Conservation (phyloP, 257 asterid species). For the Rehmannia glutinosa region DNA sequence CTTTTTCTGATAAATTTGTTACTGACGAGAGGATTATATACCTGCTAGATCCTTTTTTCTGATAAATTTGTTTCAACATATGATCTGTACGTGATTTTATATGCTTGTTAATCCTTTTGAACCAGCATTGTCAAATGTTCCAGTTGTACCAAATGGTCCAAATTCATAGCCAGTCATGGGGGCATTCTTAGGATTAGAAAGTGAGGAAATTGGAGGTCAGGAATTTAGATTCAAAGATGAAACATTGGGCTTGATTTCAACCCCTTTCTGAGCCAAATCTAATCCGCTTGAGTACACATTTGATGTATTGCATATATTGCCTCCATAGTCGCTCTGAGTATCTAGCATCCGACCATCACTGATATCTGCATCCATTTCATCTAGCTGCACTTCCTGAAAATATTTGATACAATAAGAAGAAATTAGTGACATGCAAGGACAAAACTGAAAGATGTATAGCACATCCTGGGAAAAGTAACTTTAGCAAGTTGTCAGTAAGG, state of each 20-base stretch:
- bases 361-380: conserved; percentile 30
- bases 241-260: conserved; percentile 14
- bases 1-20: too few species aligned
- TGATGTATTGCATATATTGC: conserved; percentile 25
- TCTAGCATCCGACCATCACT: conserved; percentile 19
- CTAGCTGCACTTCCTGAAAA: conserved; percentile 43
- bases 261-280: conserved; percentile 17
- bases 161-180: conserved; percentile 15
- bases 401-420: conserved; percentile 12
- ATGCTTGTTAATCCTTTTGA: conserved; percentile 16
- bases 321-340: conserved; percentile 11
- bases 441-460: too few species aligned
- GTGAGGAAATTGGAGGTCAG: conserved; percentile 42
- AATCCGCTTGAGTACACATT: conserved; percentile 17
- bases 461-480: too few species aligned
- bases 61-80: conserved; percentile 22
- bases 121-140: conserved; percentile 9
- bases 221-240: conserved; percentile 43
- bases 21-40: too few species aligned
- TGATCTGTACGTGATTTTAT: not conserved
- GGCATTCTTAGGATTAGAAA: conserved; percentile 21
- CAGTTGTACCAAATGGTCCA: conserved; percentile 29
- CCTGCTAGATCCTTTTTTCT: too few species aligned
- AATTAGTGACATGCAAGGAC: not conserved
- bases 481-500: too few species aligned